Evolutionary conservation across 352 stramenopile genomes (phyloP).

Genomic region (Saprolegnia parasitica): DNA sequence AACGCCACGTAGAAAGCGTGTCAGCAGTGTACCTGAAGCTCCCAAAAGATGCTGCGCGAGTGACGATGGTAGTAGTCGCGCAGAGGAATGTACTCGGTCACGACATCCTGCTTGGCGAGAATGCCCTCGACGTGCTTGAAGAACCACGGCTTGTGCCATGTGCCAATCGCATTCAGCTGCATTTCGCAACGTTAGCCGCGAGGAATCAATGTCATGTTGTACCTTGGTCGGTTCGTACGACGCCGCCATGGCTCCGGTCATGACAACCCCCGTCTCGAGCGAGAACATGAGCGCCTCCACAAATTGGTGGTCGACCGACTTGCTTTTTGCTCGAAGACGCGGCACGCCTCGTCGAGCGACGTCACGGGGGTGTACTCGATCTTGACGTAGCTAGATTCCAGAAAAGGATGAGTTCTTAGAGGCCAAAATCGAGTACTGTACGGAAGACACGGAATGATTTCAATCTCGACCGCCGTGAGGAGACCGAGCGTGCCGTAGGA

Average conservation of each 20-base stretch:
- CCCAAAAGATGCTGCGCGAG: conserved; percentile 46
- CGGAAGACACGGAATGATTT: conserved; percentile 33
- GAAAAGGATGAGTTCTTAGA: not conserved
- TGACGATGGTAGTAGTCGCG: conserved; percentile 46
- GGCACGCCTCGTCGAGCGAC: conserved; percentile 24
- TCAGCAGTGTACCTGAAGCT: conserved; percentile 33
- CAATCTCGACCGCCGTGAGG: conserved; percentile 34
- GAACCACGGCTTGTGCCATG: conserved; percentile 52
- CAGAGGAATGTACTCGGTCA: conserved; percentile 42
- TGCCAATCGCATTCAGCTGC: conserved; percentile 37
- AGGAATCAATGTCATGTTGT: not conserved
- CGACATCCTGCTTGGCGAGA: conserved; percentile 25
- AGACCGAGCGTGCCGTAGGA: conserved; percentile 39
- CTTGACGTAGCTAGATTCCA: conserved; percentile 31
- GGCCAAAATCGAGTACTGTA: not conserved
- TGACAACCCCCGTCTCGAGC: conserved; percentile 36
- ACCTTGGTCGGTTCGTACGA: conserved; percentile 11
- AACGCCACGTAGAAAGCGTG: not conserved
- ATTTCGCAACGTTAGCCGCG: conserved; percentile 17
- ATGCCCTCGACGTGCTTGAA: conserved; percentile 50
- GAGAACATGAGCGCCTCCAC: conserved; percentile 35
- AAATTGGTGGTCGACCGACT: conserved; percentile 28
- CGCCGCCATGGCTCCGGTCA: conserved; percentile 39
- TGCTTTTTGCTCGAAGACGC: conserved; percentile 22
- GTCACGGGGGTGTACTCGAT: conserved; percentile 35